Evolutionary conservation across 805 yeast species (phyloP).

Genomic region (Ogataea corticis): DNA sequence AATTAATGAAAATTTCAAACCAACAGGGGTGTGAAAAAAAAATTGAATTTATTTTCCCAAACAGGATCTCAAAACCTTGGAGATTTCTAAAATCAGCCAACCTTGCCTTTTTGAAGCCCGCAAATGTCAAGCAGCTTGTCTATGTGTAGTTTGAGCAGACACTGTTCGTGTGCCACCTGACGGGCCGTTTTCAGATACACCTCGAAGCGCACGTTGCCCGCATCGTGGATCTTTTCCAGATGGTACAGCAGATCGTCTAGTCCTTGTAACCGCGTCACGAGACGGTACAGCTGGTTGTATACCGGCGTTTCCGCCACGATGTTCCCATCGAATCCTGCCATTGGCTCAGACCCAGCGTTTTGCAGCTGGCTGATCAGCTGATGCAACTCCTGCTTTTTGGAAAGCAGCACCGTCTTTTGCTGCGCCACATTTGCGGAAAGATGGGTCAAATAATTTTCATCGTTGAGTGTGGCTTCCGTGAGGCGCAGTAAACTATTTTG

Average conservation of each 20-base stretch:
- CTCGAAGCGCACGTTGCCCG: constrained; percentile 44
- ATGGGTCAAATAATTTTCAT: constrained; percentile 17
- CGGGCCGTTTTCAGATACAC: constrained; percentile 47
- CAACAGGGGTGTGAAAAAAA: neutral
- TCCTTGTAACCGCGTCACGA: constrained; percentile 67
- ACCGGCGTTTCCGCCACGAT: constrained; percentile 53
- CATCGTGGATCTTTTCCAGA: constrained; percentile 55
- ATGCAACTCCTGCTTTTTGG: constrained; percentile 14
- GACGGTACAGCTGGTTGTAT: constrained; percentile 60
- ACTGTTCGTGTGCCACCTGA: constrained; percentile 63
- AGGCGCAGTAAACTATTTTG: constrained; percentile 21
- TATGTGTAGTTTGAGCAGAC: constrained; percentile 49
- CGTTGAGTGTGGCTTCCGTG: constrained; percentile 22
- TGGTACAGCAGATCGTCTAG: constrained; percentile 65
- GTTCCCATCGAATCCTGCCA: constrained; percentile 41
- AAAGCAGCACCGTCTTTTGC: constrained; percentile 24
- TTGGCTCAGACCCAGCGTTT: constrained; percentile 23
- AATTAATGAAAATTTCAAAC: constrained; percentile 1
- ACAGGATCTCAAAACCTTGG: neutral
- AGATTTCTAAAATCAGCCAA: neutral
- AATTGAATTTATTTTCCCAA: neutral
- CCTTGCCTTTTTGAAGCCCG: neutral
- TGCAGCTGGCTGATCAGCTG: constrained; percentile 27
- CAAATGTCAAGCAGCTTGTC: constrained; percentile 34
- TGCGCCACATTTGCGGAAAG: constrained; percentile 21